A percentile compares a stretch with the other conserved stretches of the same genome.
Evolutionary conservation across 495 filamentous ascomycete genomes (phyloP).

Genomic region (Aspergillus nanangensis): DNA sequence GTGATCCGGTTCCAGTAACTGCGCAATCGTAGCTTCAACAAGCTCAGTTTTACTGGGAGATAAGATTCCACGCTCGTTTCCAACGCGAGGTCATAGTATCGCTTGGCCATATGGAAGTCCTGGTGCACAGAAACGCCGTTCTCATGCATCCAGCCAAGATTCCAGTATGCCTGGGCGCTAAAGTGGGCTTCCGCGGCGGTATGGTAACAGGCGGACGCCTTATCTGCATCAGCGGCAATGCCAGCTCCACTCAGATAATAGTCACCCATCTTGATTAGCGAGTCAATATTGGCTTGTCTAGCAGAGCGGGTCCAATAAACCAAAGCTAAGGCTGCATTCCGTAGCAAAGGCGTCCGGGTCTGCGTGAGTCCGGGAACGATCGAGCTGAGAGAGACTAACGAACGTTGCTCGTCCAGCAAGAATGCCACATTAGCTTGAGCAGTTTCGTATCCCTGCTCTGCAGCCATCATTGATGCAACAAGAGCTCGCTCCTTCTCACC

Average conservation of each 20-base stretch:
- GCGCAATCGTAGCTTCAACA: conserved; percentile 78
- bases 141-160: conserved; percentile 99
- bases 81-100: conserved; percentile 89
- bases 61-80: conserved; percentile 92
- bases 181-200: conserved; percentile 85
- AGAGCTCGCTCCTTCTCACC: conserved; percentile 86
- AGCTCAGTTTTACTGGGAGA: conserved; percentile 82
- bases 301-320: conserved; percentile 97
- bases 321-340: conserved; percentile 73
- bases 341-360: conserved; percentile 47
- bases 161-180: conserved; percentile 94
- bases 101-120: conserved; percentile 95
- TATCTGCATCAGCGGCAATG: conserved; percentile 64
- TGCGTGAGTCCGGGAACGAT: conserved; percentile 39
- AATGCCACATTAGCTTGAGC: conserved; percentile 94
- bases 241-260: conserved; percentile 86
- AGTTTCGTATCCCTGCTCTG: conserved; percentile 92
- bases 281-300: conserved; percentile 90
- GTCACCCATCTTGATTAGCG: conserved; percentile 96
- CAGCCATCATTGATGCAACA: conserved; percentile 82
- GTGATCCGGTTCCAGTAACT: conserved; percentile 94
- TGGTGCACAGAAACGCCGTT: conserved; percentile 91
- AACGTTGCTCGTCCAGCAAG: conserved; percentile 77
- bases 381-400: conserved; percentile 48
- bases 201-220: conserved; percentile 89